A percentile compares a stretch with the other conserved stretches of the same genome.
These are phyloP conservation scores for Staphylotrichum longicolle DNA, from an alignment of 495 filamentous ascomycete genomes.

Conservation along the genomic window DNA sequence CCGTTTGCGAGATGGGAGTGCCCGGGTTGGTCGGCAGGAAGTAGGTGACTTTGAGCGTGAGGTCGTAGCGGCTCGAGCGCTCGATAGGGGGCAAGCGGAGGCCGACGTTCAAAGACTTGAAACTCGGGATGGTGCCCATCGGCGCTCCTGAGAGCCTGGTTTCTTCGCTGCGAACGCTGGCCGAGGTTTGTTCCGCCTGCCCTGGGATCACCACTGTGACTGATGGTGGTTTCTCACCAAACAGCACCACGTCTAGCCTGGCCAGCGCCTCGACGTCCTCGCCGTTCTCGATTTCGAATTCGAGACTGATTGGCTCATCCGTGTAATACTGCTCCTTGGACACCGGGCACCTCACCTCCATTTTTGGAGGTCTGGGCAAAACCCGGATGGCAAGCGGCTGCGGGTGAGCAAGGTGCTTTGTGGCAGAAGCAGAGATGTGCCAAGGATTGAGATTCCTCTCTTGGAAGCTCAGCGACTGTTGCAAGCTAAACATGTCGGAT, in stretches of 20 bases:
- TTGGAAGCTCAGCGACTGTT: conserved; percentile 58
- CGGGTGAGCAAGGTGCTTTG: conserved; percentile 48
- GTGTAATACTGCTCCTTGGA: conserved; percentile 73
- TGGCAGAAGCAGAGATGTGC: conserved; percentile 52
- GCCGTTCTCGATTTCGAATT: conserved; percentile 71
- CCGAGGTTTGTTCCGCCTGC: conserved; percentile 32
- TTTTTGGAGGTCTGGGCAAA: conserved; percentile 86
- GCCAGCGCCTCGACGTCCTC: conserved; percentile 78
- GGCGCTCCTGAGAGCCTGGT: conserved; percentile 36
- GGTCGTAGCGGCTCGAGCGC: conserved; percentile 58
- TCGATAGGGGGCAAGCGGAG: conserved; percentile 52
- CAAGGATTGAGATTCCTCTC: conserved; percentile 48
- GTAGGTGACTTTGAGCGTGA: conserved; percentile 73
- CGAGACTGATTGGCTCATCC: conserved; percentile 67
- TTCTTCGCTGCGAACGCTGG: conserved; percentile 33
- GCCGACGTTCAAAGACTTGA: conserved; percentile 36
- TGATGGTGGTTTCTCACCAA: conserved; percentile 57
- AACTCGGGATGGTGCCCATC: conserved; percentile 51
- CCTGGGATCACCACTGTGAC: conserved; percentile 44
- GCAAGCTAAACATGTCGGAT: conserved; percentile 65
- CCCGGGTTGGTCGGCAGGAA: conserved; percentile 75
- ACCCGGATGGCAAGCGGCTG: conserved; percentile 60
- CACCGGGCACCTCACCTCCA: conserved; percentile 65
- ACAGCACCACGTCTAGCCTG: conserved; percentile 63
- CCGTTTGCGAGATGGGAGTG: conserved; percentile 75